Evolutionary conservation across 164 flowering plant species (phyloP).

Genomic region (Buxus sempervirens): DNA sequence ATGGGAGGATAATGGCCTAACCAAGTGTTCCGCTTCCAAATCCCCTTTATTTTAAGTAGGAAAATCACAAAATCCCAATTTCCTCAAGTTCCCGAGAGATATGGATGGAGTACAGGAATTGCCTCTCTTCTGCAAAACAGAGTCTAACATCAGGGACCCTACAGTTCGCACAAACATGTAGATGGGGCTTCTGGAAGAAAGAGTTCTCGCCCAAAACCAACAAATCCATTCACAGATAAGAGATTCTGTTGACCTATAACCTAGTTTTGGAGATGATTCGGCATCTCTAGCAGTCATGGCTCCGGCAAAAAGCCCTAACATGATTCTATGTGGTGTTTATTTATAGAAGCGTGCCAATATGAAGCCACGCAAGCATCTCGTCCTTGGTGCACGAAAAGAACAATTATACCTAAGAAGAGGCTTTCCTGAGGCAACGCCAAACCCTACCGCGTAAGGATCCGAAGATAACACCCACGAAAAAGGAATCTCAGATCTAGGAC

Average conservation of each 20-base stretch:
- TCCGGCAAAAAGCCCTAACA: slow-evolving; percentile 8
- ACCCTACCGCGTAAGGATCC: neutral
- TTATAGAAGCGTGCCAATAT: neutral
- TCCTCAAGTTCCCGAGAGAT: neutral
- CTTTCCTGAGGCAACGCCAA: slow-evolving; percentile 1
- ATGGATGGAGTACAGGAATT: neutral
- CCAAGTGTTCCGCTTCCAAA: neutral
- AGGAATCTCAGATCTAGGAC: slow-evolving; percentile 16
- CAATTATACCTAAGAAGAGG: neutral
- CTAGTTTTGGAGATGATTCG: slow-evolving; percentile 1
- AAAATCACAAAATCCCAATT: neutral
- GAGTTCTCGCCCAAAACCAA: neutral
- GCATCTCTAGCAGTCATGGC: slow-evolving; percentile 3
- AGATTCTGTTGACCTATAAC: slow-evolving; percentile 10
- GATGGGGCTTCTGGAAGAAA: slow-evolving; percentile 5
- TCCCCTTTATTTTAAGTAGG: neutral
- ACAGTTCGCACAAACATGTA: neutral
- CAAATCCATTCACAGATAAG: neutral
- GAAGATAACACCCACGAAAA: neutral
- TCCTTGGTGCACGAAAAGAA: neutral
- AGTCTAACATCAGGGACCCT: neutral
- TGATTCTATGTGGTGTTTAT: neutral
- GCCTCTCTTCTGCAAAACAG: neutral
- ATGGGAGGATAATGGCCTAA: neutral
- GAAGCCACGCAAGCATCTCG: neutral